Evolutionary conservation across 1,139 yeast species (phyloP), one percentile per base, ranked within the genome.

Genomic region (Arxiozyma telluris): DNA sequence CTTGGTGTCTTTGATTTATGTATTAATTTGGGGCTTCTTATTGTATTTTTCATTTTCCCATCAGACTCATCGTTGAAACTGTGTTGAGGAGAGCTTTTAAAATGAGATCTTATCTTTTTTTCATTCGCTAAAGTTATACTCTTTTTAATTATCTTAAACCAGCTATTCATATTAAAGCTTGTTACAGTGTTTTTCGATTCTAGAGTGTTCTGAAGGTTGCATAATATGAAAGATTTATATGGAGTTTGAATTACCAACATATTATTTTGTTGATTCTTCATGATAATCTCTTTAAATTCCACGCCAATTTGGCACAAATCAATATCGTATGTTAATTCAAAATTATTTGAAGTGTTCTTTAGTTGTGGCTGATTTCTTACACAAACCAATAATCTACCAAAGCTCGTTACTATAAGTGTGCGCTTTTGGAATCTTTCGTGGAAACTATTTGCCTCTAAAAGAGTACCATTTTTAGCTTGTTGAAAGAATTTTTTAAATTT

Each of bases 311-410:
- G 67, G 18, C 64, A 63, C 34, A 69, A 46, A 50, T 64, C 59
- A 18, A 69, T 59, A 34, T 66, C 66, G 46, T 58, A 64, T 21
- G 57, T 53, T 21, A 63, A 47, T 41, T 64, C 64, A 49, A 60
- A 66, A 21, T 55, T 53, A 17, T 54, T 30, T 18, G 59, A 52
- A 9, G 60, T 54, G 4, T 53, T 54, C 1, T 57, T 57, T 8
- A 56, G 52, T 12, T 55, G 51, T 27, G 50, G 58, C 20, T 50
- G 56, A 41, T 59, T 62, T 51, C 61, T 65, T 0, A 61, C 62
- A 44, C 68, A 61, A 9, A 68, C 53, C 22, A 69, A 42, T 34
- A 61, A 57, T 21, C 70, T 62, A 2, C 71, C 71, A 51, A 60
- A 59, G 21, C 61, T 61, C 17, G 71, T 69, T 1, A 68, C 49